Conservation (phyloP, 495 filamentous ascomycete species). For the Penicillium maclennaniae region DNA sequence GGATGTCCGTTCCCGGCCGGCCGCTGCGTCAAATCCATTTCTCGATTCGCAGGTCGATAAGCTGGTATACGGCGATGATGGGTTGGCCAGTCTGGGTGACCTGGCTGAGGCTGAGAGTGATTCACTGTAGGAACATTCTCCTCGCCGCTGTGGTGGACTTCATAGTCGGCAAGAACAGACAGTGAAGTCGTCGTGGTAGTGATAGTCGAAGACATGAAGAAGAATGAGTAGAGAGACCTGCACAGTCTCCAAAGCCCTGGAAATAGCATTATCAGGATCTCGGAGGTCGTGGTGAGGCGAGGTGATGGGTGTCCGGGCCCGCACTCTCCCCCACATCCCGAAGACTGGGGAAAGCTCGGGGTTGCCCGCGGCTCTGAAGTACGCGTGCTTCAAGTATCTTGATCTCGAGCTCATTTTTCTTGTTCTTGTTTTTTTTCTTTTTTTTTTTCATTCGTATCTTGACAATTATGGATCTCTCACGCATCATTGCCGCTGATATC, state of each 20-base stretch:
- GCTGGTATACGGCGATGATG: constrained; percentile 47
- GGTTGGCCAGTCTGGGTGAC: constrained; percentile 34
- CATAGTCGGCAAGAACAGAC: constrained; percentile 45
- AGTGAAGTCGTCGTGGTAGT: constrained; percentile 30
- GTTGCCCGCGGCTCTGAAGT: background rate
- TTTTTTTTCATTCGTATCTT: background rate
- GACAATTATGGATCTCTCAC: constrained; percentile 32
- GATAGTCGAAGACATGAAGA: constrained; percentile 38
- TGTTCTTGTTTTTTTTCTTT: background rate
- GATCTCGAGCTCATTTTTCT: background rate
- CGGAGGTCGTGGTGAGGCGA: background rate
- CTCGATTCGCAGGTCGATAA: constrained; percentile 45
- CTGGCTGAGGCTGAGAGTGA: background rate
- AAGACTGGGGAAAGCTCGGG: constrained; percentile 6
- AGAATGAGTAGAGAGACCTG: background rate
- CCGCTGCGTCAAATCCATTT: constrained; percentile 38
- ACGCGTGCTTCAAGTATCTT: background rate
- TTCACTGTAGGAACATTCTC: background rate
- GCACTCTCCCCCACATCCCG: constrained; percentile 31
- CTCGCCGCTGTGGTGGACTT: constrained; percentile 38
- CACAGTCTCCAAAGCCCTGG: background rate
- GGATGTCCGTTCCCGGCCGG: constrained; percentile 36
- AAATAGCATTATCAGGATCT: constrained; percentile 2
- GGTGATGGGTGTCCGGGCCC: constrained; percentile 1
- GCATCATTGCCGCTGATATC: constrained; percentile 38